Evolutionary conservation across 305 asterid genomes (phyloP), one percentile per base, ranked within the genome.

Genomic region (Lippia alba): DNA sequence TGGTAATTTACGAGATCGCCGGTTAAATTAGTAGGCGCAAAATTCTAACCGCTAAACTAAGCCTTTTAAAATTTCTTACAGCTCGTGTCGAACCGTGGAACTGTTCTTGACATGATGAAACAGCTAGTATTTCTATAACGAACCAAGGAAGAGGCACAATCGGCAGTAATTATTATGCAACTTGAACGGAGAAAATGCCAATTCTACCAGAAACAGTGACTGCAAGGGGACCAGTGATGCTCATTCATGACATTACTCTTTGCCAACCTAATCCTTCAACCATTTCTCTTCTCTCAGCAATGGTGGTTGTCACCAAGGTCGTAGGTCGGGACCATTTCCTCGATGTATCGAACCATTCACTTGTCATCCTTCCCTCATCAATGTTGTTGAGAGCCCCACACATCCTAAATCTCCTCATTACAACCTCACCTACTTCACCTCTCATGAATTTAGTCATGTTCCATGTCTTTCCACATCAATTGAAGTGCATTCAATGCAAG

Each of bases 401-500:
- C 45, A 55, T 46, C 62, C 61, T 0, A 70, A 72, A 63, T 66
- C 65, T 40, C 67, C 50, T 76, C 83, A 78, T 78, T 74, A 74
- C 69, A 65, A 45, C 54, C 62, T 67, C 84, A 78, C 80, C 90
- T 36, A 85, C 87, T 75, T 72, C 82, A 64, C 83, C 82, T 75
- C 85, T 70, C 24, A 11, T 36, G 20, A 36, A 17, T 73, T 72
- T 61, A 67, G 30, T 72, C 32, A 51, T 36, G 41, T 36, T 36
- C 41, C 9, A 24, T 8, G 41, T 36, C 41, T 36, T 56, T 72
- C 74, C 64, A 8, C 53, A 40, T 39, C 50, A 48, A 4, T 17
- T 50, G 15, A 1, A 48, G 48, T 24, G 45, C 16, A 5, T 53
- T 39, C 44, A 55, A 67, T 36, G 56, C 20, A 36, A 36, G 41